phyloP scores from a whole-genome alignment of 2,329 filamentous ascomycete genomes.

The Arthrinium puccinioides region DNA sequence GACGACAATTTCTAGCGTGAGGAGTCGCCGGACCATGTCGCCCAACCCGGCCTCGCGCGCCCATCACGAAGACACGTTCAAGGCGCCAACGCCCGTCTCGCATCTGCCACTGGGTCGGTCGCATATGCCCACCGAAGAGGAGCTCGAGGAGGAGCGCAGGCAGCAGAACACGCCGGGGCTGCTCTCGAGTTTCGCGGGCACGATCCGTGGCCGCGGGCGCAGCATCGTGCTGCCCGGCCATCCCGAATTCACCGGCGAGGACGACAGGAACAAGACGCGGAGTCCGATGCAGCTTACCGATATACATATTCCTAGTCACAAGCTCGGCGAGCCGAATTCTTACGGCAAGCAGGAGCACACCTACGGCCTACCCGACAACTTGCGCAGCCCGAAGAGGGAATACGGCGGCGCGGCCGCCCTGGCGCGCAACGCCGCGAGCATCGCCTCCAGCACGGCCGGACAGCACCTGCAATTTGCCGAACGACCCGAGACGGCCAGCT shows the following conservation, averaged over 20 bases:
- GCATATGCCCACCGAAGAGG: slow-evolving; percentile 64
- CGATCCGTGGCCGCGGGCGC: slow-evolving; percentile 39
- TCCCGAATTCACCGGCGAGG: slow-evolving; percentile 31
- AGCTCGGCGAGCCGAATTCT: slow-evolving; percentile 33
- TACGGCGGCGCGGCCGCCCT: slow-evolving; percentile 38
- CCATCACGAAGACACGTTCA: slow-evolving; percentile 16
- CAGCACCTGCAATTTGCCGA: slow-evolving; percentile 41
- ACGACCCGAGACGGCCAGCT: slow-evolving; percentile 31
- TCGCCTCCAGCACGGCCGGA: slow-evolving; percentile 30
- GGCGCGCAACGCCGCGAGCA: slow-evolving; percentile 23
- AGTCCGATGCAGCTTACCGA: slow-evolving; percentile 56
- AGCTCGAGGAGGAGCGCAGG: slow-evolving; percentile 45
- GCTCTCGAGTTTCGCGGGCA: slow-evolving; percentile 50
- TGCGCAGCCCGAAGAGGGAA: slow-evolving; percentile 32
- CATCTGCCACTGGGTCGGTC: slow-evolving; percentile 87
- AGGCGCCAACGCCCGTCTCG: slow-evolving; percentile 22
- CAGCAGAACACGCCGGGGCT: slow-evolving; percentile 38
- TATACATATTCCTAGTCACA: slow-evolving; percentile 44
- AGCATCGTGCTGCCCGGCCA: slow-evolving; percentile 32
- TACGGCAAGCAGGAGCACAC: slow-evolving; percentile 37
- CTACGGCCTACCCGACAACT: slow-evolving; percentile 39
- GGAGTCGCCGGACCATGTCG: slow-evolving; percentile 27
- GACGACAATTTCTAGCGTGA: slow-evolving; percentile 40
- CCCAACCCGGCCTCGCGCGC: slow-evolving; percentile 25
- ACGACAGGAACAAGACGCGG: slow-evolving; percentile 33